Evolutionary conservation across 2,329 filamentous ascomycete species (phyloP).

Genomic region (Aspergillus ochraceus): DNA sequence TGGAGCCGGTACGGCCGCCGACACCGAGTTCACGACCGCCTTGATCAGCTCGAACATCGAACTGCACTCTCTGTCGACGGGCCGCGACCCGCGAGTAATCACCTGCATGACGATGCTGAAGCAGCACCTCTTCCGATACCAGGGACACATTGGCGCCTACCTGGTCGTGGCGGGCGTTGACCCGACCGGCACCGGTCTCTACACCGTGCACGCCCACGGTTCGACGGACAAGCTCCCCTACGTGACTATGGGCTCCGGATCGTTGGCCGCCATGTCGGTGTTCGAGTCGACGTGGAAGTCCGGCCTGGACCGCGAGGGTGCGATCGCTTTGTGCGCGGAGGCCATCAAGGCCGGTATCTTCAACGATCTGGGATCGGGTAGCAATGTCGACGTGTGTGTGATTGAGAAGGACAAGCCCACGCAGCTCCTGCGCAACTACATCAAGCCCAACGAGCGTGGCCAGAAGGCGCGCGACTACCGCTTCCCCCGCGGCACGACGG

Average conservation of each 20-base stretch:
- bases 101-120: slow-evolving; percentile 99
- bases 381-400: slow-evolving; percentile 94
- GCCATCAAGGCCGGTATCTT: slow-evolving; percentile 97
- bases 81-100: slow-evolving; percentile 93
- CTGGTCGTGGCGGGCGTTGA: slow-evolving; percentile 96
- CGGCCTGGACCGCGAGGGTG: slow-evolving; percentile 72
- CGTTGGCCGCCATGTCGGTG: slow-evolving; percentile 93
- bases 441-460: slow-evolving; percentile 87
- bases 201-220: slow-evolving; percentile 97
- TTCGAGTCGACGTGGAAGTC: slow-evolving; percentile 96
- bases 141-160: slow-evolving; percentile 96
- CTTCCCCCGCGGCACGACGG: slow-evolving; percentile 90
- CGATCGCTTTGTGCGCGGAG: slow-evolving; percentile 78
- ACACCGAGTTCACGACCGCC: slow-evolving; percentile 98
- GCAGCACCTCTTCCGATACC: slow-evolving; percentile 98
- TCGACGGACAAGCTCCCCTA: slow-evolving; percentile 98
- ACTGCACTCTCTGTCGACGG: slow-evolving; percentile 92
- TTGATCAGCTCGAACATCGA: slow-evolving; percentile 98
- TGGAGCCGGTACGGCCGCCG: slow-evolving; percentile 93
- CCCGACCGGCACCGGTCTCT: slow-evolving; percentile 90
- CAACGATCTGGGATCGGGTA: slow-evolving; percentile 95
- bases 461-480: slow-evolving; percentile 92
- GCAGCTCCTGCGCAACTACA: slow-evolving; percentile 80
- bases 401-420: slow-evolving; percentile 96
- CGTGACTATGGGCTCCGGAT: slow-evolving; percentile 98